Percentiles rank a stretch among this genome's conserved stretches.
phyloP scores from a whole-genome alignment of 768 basidiomycete species.

The Tricholoma sp. region DNA sequence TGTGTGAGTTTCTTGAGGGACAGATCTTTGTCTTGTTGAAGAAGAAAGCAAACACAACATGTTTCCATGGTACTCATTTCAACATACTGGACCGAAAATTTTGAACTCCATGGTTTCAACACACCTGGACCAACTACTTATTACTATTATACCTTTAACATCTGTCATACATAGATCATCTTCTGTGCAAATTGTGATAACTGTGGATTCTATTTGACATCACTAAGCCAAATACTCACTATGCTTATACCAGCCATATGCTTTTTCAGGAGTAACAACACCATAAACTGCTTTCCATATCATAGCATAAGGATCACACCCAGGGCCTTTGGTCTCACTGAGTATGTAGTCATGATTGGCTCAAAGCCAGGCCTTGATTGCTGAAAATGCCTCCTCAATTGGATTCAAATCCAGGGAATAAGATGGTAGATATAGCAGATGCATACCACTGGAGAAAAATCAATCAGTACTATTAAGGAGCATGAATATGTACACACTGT shows the following conservation, averaged over 20 bases:
- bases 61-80: background rate
- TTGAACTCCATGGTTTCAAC: background rate
- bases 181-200: background rate
- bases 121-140: background rate
- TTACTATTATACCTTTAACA: background rate
- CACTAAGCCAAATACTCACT: constrained; percentile 19
- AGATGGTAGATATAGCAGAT: constrained; percentile 24
- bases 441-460: constrained; percentile 17
- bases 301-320: constrained; percentile 17
- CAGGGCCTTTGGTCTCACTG: constrained; percentile 7
- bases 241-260: constrained; percentile 23
- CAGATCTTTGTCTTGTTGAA: background rate
- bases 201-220: background rate
- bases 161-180: background rate
- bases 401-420: constrained; percentile 30
- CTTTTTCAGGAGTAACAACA: constrained; percentile 19
- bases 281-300: constrained; percentile 22
- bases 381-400: constrained; percentile 27
- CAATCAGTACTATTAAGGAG: background rate
- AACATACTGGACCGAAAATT: background rate
- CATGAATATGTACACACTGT: constrained; percentile 4
- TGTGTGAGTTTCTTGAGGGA: background rate
- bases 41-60: background rate
- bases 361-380: constrained; percentile 18
- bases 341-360: constrained; percentile 16